Percentiles rank a stretch among this genome's conserved stretches.
These are phyloP conservation scores for Obelidium mucronatum DNA, from an alignment of 192 early-diverging fungal species.

Conservation along the genomic window DNA sequence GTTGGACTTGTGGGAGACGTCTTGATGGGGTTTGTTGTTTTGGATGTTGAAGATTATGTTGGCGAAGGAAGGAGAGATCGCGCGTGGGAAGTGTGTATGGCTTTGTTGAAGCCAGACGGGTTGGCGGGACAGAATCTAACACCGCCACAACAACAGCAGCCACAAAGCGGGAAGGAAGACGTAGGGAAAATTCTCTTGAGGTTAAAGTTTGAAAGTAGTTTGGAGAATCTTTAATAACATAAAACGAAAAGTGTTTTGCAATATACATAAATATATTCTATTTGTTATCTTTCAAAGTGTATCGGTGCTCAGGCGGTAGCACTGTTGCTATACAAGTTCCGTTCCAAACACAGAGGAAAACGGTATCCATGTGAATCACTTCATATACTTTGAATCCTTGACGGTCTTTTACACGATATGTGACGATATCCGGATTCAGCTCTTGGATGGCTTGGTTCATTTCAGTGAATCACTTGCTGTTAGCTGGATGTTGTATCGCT, in stretches of 20 bases:
- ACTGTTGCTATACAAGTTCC: slow-evolving; percentile 16
- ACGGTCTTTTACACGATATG: slow-evolving; percentile 10
- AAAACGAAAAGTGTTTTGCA: too few relatives aligned
- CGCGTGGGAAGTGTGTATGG: slow-evolving; percentile 30
- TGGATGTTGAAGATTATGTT: slow-evolving; percentile 29
- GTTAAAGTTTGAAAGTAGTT: slow-evolving; percentile 29
- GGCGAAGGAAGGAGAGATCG: slow-evolving; percentile 7
- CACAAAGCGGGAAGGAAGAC: background rate
- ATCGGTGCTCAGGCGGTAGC: slow-evolving; percentile 10
- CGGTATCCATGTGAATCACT: background rate
- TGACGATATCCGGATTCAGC: background rate
- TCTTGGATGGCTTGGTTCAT: background rate
- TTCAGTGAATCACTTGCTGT: background rate
- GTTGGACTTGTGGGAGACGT: slow-evolving; percentile 9
- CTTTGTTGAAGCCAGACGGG: background rate
- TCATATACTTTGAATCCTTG: slow-evolving; percentile 19
- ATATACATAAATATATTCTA: too few relatives aligned
- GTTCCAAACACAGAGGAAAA: slow-evolving; percentile 18
- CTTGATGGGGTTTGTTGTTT: slow-evolving; percentile 18
- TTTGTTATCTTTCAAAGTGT: background rate
- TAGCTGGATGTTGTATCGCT: slow-evolving; percentile 15
- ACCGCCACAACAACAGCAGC: background rate
- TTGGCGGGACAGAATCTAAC: background rate
- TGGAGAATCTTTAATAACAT: too few relatives aligned
- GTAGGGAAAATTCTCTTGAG: slow-evolving; percentile 21